Percentiles rank a stretch among this genome's conserved stretches.
phyloP scores from a whole-genome alignment of 1,284 basidiomycete species.

The Naganishia sp. region DNA sequence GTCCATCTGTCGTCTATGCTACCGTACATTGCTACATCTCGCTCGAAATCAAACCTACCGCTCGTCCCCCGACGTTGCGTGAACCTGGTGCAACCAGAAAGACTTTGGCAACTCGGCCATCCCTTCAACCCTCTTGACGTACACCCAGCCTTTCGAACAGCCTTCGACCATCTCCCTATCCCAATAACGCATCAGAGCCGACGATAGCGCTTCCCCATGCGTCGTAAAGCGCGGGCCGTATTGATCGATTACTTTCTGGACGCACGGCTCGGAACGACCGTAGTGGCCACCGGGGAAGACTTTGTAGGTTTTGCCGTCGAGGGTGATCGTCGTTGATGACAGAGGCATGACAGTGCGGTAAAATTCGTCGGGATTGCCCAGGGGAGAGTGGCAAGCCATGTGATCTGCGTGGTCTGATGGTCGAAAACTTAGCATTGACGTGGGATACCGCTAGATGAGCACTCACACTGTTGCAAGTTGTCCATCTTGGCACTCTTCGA shows the following conservation, averaged over 20 bases:
- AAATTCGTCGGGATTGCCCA: background rate
- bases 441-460: no score
- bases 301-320: background rate
- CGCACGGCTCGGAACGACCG: background rate
- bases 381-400: no score
- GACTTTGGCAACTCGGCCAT: slow-evolving; percentile 7
- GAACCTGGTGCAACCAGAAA: slow-evolving; percentile 3
- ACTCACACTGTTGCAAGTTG: no score
- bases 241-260: background rate
- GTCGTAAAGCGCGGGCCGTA: background rate
- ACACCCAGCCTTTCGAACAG: background rate
- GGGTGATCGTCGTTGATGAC: background rate
- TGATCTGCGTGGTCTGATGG: no score
- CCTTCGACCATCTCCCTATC: background rate
- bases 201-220: background rate
- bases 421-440: no score
- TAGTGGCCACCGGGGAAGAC: slow-evolving; percentile 5
- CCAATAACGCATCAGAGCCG: background rate
- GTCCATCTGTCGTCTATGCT: background rate
- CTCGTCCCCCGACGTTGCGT: background rate
- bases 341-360: background rate
- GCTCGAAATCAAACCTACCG: background rate
- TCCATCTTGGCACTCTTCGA: background rate
- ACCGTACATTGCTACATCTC: no score
- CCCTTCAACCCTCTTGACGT: background rate